Conservation (phyloP, 768 basidiomycete species). For the Leccinellum luteum region DNA sequence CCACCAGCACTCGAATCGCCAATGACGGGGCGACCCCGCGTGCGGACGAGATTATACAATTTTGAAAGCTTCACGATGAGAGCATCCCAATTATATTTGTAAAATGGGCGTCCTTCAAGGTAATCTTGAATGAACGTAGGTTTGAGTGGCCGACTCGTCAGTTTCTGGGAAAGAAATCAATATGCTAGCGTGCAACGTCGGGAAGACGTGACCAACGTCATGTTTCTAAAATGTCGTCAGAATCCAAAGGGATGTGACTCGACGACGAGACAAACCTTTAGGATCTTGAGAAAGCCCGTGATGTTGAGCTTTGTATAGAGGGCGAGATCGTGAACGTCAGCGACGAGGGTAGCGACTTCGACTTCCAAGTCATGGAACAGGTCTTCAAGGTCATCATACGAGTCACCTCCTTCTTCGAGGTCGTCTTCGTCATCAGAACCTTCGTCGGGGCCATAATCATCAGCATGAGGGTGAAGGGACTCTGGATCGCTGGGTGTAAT, state of each 20-base stretch:
- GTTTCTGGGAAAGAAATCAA: conserved; percentile 63
- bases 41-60: conserved; percentile 92
- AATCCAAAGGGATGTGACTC: neutral
- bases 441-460: conserved; percentile 53
- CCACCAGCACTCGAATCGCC: conserved; percentile 96
- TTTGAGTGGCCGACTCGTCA: conserved; percentile 80
- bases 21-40: conserved; percentile 88
- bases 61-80: conserved; percentile 95
- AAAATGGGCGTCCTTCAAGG: conserved; percentile 92
- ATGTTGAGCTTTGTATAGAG: conserved; percentile 96
- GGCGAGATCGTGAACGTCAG: conserved; percentile 88
- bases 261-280: conserved; percentile 59
- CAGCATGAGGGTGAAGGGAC: conserved; percentile 45
- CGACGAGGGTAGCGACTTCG: conserved; percentile 92
- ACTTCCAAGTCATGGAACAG: conserved; percentile 87
- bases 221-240: conserved; percentile 66
- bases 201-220: conserved; percentile 53
- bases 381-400: conserved; percentile 77
- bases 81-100: conserved; percentile 94
- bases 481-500: conserved; percentile 47
- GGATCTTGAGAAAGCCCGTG: conserved; percentile 97
- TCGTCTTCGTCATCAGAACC: conserved; percentile 64
- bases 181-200: neutral
- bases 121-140: conserved; percentile 87
- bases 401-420: conserved; percentile 47